Evolutionary conservation across 2,329 filamentous ascomycete species (phyloP).

Genomic region (Cercospora canescens): DNA sequence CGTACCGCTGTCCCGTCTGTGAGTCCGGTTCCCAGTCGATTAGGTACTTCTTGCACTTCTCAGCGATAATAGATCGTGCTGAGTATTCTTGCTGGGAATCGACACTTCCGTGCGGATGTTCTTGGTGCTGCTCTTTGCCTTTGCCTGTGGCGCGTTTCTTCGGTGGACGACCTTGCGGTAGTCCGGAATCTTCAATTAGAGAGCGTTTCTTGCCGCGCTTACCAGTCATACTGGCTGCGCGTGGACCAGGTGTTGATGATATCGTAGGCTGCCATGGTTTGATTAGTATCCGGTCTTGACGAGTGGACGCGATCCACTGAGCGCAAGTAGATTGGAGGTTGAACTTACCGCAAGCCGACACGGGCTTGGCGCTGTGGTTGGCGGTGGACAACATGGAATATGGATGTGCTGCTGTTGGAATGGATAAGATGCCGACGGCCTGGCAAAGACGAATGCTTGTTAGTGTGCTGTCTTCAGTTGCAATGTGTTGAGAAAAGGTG

Average conservation of each 20-base stretch:
- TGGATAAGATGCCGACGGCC: background rate
- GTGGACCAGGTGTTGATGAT: background rate
- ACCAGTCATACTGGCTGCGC: conserved; percentile 9
- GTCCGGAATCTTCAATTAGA: conserved; percentile 2
- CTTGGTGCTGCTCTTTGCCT: background rate
- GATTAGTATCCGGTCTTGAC: background rate
- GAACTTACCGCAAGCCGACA: background rate
- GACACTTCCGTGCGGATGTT: conserved; percentile 30
- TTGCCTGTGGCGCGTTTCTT: conserved; percentile 9
- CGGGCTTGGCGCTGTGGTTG: background rate
- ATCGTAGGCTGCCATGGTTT: background rate
- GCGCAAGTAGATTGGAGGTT: background rate
- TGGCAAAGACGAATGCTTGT: background rate
- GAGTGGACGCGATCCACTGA: background rate
- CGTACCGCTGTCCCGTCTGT: conserved; percentile 50
- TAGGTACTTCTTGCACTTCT: conserved; percentile 45
- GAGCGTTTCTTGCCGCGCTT: conserved; percentile 6
- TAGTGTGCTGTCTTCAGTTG: background rate
- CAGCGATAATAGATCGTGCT: conserved; percentile 35
- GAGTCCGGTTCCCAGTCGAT: conserved; percentile 60
- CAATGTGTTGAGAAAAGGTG: background rate
- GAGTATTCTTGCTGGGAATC: conserved; percentile 29
- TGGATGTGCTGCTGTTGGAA: background rate
- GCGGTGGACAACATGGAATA: background rate
- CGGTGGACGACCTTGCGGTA: background rate